Base-by-base conservation (phyloP, 2,329 filamentous ascomycete species). In the Colletotrichum aenigma region DNA sequence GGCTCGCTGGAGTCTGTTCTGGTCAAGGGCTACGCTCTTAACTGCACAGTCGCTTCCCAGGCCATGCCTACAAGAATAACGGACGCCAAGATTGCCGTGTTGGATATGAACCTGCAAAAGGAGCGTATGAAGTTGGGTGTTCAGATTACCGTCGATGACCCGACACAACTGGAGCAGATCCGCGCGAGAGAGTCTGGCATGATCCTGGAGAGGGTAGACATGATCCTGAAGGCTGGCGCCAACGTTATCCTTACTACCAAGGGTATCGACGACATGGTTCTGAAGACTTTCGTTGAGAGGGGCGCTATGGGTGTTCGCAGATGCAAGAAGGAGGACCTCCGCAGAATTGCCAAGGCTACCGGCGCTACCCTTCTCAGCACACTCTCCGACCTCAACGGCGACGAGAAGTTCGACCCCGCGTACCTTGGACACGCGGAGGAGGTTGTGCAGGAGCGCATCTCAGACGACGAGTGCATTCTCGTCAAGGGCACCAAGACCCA, bases 101-200 rank as follows among this genome's bases (percentile, higher is more conserved):
- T 99, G 77, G 97, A 99, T 84, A 98, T 99, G 92, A 99, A 99
- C 87, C 86, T 99, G 81, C 96, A 98, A 84, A 99, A 99, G 89
- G 96, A 98, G 89, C 92, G 96, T 80, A 98, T 99, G 97, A 98
- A 99, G 91, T 89, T 99, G 75, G 97, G 97, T 79, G 97, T 99
- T 76, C 96, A 99, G 86, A 98, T 99, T 82, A 98, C 97, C 15
- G 94, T 99, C 79, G 97, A 99, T 81, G 97, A 99, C 84, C 97
- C 97, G 65, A 94, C 97, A 84, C 97, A 99, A 86, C 91, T 99
- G 66, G 97, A 99, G 89, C 96, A 98, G 90, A 99, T 99, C 81
- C 93, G 97, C 76, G 93, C 97, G 81, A 92, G 97, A 70, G 97
- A 99, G 85, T 92, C 96, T 21, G 95, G 95, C 80, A 98, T 99